Percentiles rank a stretch among this genome's conserved stretches.
Evolutionary conservation across 805 yeast species (phyloP).

Genomic region (Tetrapisispora iriomotensis): DNA sequence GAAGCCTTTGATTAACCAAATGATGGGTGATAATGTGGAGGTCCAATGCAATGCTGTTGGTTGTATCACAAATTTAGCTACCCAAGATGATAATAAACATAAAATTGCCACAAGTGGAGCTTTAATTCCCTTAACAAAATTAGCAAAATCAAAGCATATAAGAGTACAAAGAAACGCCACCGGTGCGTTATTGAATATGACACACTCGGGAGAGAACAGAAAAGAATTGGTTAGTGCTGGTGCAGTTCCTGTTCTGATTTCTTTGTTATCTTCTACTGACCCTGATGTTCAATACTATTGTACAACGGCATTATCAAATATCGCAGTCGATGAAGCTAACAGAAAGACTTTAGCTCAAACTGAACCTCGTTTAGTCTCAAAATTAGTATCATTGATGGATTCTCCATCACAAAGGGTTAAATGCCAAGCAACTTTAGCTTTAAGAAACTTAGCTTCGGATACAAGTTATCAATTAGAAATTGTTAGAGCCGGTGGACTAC

Average conservation of each 20-base stretch:
- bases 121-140: conserved; percentile 81
- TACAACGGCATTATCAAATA: conserved; percentile 92
- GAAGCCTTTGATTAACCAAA: conserved; percentile 91
- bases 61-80: conserved; percentile 94
- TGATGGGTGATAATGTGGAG: conserved; percentile 95
- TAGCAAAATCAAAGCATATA: conserved; percentile 88
- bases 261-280: conserved; percentile 74
- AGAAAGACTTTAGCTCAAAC: conserved; percentile 81
- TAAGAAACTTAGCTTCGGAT: conserved; percentile 92
- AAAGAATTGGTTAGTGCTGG: conserved; percentile 96
- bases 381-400: conserved; percentile 84
- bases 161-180: conserved; percentile 98
- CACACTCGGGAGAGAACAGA: conserved; percentile 93
- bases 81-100: conserved; percentile 93
- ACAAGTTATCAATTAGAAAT: conserved; percentile 92
- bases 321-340: conserved; percentile 92
- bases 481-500: conserved; percentile 90
- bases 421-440: conserved; percentile 95
- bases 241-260: conserved; percentile 91
- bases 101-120: conserved; percentile 97
- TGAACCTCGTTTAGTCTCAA: conserved; percentile 84
- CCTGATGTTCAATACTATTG: conserved; percentile 98
- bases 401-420: conserved; percentile 90
- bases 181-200: conserved; percentile 95
- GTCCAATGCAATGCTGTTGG: conserved; percentile 99